Conservation (phyloP, 805 yeast genomes). For the Candida michaelii region DNA sequence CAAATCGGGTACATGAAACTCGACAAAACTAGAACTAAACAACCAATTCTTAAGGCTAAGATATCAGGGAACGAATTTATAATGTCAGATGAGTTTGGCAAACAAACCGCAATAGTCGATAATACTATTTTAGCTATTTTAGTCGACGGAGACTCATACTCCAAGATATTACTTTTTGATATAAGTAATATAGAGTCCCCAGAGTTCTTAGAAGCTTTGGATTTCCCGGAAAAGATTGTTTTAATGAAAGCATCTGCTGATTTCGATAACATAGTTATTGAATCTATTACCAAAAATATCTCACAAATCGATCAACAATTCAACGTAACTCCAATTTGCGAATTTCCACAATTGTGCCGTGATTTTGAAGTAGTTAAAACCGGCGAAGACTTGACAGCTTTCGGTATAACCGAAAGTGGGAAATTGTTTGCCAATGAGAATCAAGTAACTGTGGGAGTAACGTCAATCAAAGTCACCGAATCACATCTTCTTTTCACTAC, state of each 20-base stretch:
- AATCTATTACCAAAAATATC: slow-evolving; percentile 64
- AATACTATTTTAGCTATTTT: slow-evolving; percentile 54
- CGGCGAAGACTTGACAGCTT: slow-evolving; percentile 37
- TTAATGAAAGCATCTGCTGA: slow-evolving; percentile 55
- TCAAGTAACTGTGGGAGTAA: slow-evolving; percentile 69
- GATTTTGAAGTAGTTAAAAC: slow-evolving; percentile 47
- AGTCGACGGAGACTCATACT: slow-evolving; percentile 53
- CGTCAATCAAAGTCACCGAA: slow-evolving; percentile 75
- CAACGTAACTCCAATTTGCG: slow-evolving; percentile 37
- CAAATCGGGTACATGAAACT: slow-evolving; percentile 44
- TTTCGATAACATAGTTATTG: slow-evolving; percentile 51
- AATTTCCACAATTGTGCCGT: slow-evolving; percentile 70
- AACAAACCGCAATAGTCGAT: slow-evolving; percentile 63
- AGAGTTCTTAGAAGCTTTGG: slow-evolving; percentile 38
- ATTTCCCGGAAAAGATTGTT: slow-evolving; percentile 51
- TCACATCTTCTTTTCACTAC: slow-evolving; percentile 79
- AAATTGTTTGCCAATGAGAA: slow-evolving; percentile 64
- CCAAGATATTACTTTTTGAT: slow-evolving; percentile 54
- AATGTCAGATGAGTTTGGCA: slow-evolving; percentile 43
- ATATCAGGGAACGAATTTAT: slow-evolving; percentile 36
- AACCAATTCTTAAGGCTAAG: slow-evolving; percentile 42
- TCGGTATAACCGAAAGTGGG: slow-evolving; percentile 78
- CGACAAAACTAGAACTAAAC: slow-evolving; percentile 46
- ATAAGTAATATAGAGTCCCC: slow-evolving; percentile 44
- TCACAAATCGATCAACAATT: slow-evolving; percentile 35